phyloP scores from a whole-genome alignment of 1,284 basidiomycete species.

The Rhodotorula sp. region DNA sequence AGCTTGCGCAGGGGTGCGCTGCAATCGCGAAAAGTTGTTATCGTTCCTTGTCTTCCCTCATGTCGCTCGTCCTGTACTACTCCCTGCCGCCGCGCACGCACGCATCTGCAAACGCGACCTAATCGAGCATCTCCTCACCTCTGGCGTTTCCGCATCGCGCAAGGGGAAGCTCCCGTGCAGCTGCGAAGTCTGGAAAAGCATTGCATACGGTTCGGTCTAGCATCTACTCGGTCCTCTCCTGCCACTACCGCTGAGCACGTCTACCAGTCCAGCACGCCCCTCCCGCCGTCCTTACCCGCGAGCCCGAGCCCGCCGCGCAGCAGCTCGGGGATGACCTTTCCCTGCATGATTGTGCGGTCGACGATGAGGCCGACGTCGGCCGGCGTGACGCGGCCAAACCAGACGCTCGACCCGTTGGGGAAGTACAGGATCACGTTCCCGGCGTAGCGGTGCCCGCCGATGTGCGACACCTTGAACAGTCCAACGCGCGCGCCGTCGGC shows the following conservation, averaged over 20 bases:
- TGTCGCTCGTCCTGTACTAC: background rate
- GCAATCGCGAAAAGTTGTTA: background rate
- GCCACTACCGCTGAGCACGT: background rate
- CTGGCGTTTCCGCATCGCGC: too few species aligned
- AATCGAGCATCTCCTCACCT: background rate
- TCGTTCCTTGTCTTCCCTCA: background rate
- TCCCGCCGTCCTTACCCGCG: conserved; percentile 24
- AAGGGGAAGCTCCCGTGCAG: too few species aligned
- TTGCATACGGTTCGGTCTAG: too few species aligned
- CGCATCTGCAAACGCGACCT: background rate
- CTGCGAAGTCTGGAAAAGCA: too few species aligned
- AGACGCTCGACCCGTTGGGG: conserved; percentile 66
- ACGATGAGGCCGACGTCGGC: conserved; percentile 81
- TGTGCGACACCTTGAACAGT: conserved; percentile 80
- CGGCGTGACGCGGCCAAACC: conserved; percentile 91
- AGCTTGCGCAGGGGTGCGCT: background rate
- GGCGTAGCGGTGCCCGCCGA: conserved; percentile 49
- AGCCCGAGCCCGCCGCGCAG: conserved; percentile 67
- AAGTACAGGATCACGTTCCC: conserved; percentile 89
- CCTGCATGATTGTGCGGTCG: conserved; percentile 77
- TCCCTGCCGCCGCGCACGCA: background rate
- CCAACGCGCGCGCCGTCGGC: conserved; percentile 62
- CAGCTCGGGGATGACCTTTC: conserved; percentile 76
- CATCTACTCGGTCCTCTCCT: background rate
- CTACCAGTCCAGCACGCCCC: conserved; percentile 38